Conservation (phyloP, 352 stramenopile genomes). For the Phytophthora quininea region DNA sequence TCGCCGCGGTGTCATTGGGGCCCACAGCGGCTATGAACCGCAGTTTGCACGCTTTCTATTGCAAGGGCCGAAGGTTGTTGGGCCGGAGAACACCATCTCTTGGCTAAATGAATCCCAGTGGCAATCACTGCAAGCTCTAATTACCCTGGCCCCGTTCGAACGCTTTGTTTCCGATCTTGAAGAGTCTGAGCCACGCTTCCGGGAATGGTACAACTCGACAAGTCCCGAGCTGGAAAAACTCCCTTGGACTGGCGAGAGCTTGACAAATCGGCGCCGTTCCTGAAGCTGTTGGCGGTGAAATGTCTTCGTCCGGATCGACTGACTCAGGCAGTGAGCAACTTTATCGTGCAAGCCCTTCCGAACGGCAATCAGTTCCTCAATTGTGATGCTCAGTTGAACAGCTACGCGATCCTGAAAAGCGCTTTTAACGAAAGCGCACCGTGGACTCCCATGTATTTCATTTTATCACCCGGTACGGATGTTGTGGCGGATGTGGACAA, state of each 20-base stretch:
- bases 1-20: slow-evolving; percentile 61
- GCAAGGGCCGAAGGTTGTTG: slow-evolving; percentile 66
- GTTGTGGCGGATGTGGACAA: slow-evolving; percentile 96
- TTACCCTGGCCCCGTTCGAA: slow-evolving; percentile 85
- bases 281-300: slow-evolving; percentile 95
- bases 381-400: slow-evolving; percentile 93
- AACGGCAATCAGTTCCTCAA: slow-evolving; percentile 83
- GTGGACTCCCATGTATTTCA: slow-evolving; percentile 97
- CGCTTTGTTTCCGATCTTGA: slow-evolving; percentile 87
- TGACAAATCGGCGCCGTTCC: slow-evolving; percentile 89
- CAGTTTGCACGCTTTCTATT: slow-evolving; percentile 85
- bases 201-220: slow-evolving; percentile 91
- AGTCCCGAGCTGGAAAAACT: slow-evolving; percentile 90
- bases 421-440: slow-evolving; percentile 93
- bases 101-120: slow-evolving; percentile 90
- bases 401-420: slow-evolving; percentile 94
- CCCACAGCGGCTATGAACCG: slow-evolving; percentile 72
- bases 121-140: slow-evolving; percentile 80
- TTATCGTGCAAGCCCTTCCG: slow-evolving; percentile 87
- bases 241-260: slow-evolving; percentile 92
- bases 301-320: slow-evolving; percentile 95
- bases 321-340: slow-evolving; percentile 92
- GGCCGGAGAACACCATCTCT: slow-evolving; percentile 73
- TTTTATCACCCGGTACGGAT: slow-evolving; percentile 96
- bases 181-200: slow-evolving; percentile 90